phyloP scores from a whole-genome alignment of 306 rosid species.

The Dryas drummondii region DNA sequence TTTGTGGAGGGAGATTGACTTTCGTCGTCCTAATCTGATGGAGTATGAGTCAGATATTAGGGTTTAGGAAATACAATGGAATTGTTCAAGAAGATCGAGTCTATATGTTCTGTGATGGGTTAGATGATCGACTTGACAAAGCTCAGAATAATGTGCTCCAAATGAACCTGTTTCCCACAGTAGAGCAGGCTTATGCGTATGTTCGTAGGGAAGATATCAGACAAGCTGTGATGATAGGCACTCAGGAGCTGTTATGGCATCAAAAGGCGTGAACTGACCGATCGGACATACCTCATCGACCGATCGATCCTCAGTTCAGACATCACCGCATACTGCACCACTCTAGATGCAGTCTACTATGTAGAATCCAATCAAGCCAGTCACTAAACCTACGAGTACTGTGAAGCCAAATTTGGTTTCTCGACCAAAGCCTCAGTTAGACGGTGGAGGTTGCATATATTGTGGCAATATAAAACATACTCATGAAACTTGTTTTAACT shows the following conservation, averaged over 20 bases:
- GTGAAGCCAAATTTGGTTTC: too few species aligned
- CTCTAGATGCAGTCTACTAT: too few species aligned
- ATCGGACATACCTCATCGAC: not conserved
- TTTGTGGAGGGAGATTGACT: constrained; percentile 20
- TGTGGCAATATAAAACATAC: constrained; percentile 16
- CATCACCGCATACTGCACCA: too few species aligned
- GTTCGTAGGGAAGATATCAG: not conserved
- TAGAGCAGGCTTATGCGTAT: constrained; percentile 16
- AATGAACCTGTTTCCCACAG: not conserved
- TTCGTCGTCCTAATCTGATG: constrained; percentile 8
- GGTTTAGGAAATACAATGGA: not conserved
- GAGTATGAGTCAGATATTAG: not conserved
- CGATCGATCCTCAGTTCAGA: too few species aligned
- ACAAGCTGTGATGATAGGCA: not conserved
- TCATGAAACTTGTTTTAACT: not conserved
- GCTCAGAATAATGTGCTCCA: not conserved
- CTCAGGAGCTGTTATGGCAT: not conserved
- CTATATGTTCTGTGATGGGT: not conserved
- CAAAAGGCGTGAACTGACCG: not conserved
- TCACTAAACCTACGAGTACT: too few species aligned
- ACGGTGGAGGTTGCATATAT: not conserved
- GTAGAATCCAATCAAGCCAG: too few species aligned
- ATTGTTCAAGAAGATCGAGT: constrained; percentile 6
- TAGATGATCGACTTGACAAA: not conserved
- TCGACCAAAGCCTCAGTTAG: not conserved